Percentiles rank a stretch among this genome's conserved stretches.
Conservation (phyloP, 2,329 filamentous ascomycete species). For the Fusarium paranaense region DNA sequence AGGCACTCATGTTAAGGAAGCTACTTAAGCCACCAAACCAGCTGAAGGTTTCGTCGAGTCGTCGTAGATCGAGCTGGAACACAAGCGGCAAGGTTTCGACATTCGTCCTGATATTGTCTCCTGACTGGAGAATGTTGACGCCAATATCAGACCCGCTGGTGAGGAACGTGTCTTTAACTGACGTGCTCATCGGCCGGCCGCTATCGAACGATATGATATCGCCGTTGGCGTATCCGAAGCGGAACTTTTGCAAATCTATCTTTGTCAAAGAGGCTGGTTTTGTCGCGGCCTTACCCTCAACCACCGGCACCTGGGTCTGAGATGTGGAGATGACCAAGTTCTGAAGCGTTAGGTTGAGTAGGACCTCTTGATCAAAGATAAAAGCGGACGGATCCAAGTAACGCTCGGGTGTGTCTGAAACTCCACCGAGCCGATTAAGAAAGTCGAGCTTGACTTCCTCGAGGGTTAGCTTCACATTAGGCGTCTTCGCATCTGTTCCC, state of each 20-base stretch:
- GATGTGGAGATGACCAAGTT: conserved; percentile 53
- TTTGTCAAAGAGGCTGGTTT: conserved; percentile 47
- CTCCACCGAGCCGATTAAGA: conserved; percentile 64
- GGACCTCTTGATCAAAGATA: conserved; percentile 60
- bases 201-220: conserved; percentile 74
- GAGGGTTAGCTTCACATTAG: conserved; percentile 58
- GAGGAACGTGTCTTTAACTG: conserved; percentile 68
- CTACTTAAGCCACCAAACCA: conserved; percentile 94
- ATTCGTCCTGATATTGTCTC: conserved; percentile 64
- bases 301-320: conserved; percentile 28
- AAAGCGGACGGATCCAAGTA: conserved; percentile 55
- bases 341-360: conserved; percentile 63
- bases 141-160: conserved; percentile 69
- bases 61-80: conserved; percentile 80
- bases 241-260: conserved; percentile 67
- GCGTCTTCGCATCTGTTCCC: conserved; percentile 27
- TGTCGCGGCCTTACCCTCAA: conserved; percentile 38
- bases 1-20: conserved; percentile 87
- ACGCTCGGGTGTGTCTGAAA: conserved; percentile 63
- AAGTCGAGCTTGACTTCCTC: conserved; percentile 67
- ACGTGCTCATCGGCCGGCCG: conserved; percentile 67
- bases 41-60: conserved; percentile 85
- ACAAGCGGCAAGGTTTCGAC: conserved; percentile 82
- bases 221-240: conserved; percentile 71
- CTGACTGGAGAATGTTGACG: conserved; percentile 61